A percentile compares a stretch with the other conserved stretches of the same genome.
Evolutionary conservation across 2,329 filamentous ascomycete genomes (phyloP).

Genomic region (Hypoxylon sp.): DNA sequence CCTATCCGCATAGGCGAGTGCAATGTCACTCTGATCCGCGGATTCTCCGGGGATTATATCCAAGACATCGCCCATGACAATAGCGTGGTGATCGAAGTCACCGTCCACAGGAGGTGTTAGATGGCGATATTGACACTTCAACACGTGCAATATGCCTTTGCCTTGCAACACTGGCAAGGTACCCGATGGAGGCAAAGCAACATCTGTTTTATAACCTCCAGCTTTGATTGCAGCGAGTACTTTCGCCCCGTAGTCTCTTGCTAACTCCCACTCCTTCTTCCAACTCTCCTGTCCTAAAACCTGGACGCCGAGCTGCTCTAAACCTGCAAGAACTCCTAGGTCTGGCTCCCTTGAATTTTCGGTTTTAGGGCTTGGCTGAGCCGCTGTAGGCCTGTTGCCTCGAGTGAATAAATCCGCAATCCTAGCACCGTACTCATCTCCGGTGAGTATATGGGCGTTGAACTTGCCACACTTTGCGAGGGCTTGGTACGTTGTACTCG

Average conservation of each 20-base stretch:
- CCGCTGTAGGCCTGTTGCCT: slow-evolving; percentile 57
- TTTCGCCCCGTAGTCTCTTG: slow-evolving; percentile 21
- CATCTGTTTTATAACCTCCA: slow-evolving; percentile 2
- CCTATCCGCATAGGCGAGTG: slow-evolving; percentile 44
- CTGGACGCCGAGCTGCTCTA: slow-evolving; percentile 52
- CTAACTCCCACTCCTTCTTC: slow-evolving; percentile 39
- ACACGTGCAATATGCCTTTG: slow-evolving; percentile 67
- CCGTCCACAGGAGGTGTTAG: slow-evolving; percentile 24
- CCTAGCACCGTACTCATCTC: slow-evolving; percentile 62
- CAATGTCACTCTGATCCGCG: slow-evolving; percentile 18
- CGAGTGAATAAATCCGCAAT: slow-evolving; percentile 68
- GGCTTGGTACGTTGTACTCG: slow-evolving; percentile 69
- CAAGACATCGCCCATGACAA: slow-evolving; percentile 45
- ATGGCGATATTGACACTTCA: slow-evolving; percentile 40
- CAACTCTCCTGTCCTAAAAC: slow-evolving; percentile 35
- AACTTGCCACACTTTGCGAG: slow-evolving; percentile 62
- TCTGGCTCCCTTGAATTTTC: slow-evolving; percentile 48
- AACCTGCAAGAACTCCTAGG: slow-evolving; percentile 57
- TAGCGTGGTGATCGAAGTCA: slow-evolving; percentile 38
- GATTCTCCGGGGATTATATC: slow-evolving; percentile 39
- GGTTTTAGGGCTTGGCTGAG: slow-evolving; percentile 24
- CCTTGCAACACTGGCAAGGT: slow-evolving; percentile 63
- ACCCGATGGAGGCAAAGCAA: slow-evolving; percentile 41
- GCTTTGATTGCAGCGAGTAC: neutral
- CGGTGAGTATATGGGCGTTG: slow-evolving; percentile 69